A percentile compares a stretch with the other conserved stretches of the same genome.
Conservation (phyloP, 1,139 yeast species). For the Sugiyamaella neomexicana region DNA sequence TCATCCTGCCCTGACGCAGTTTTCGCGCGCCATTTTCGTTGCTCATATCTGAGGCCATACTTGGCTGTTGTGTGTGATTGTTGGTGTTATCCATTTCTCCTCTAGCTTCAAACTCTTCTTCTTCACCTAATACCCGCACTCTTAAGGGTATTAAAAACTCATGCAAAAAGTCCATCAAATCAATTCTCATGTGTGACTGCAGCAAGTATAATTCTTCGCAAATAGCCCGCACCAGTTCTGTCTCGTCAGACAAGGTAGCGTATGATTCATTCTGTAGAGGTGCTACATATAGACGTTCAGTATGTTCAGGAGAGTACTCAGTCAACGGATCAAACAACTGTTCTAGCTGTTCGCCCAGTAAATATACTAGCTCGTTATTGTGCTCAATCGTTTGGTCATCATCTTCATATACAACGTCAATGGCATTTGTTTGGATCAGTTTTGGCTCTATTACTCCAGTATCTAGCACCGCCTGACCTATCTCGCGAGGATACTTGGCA, state of each 20-base stretch:
- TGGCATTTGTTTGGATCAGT: conserved; percentile 52
- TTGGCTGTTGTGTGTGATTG: conserved; percentile 7
- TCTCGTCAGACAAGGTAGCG: conserved; percentile 33
- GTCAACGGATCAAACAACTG: conserved; percentile 85
- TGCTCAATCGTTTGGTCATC: conserved; percentile 52
- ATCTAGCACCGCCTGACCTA: conserved; percentile 53
- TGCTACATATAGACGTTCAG: conserved; percentile 64
- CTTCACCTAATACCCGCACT: conserved; percentile 61
- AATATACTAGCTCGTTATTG: conserved; percentile 70
- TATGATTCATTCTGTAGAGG: conserved; percentile 40
- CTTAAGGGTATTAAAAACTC: conserved; percentile 78
- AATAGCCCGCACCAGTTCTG: conserved; percentile 45
- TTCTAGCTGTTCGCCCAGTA: conserved; percentile 82
- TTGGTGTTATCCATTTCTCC: not conserved
- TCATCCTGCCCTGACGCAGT: conserved; percentile 31
- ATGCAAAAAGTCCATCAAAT: conserved; percentile 70
- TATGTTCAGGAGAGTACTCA: conserved; percentile 88
- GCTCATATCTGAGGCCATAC: not conserved
- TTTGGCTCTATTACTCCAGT: conserved; percentile 65
- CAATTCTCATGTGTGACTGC: conserved; percentile 73
- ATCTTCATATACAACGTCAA: conserved; percentile 76
- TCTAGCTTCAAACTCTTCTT: conserved; percentile 12
- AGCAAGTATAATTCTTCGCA: conserved; percentile 65
- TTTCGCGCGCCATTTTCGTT: not conserved
- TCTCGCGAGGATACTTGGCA: conserved; percentile 51